Conservation (phyloP, 768 basidiomycete species). For the Tulasnella sp. region DNA sequence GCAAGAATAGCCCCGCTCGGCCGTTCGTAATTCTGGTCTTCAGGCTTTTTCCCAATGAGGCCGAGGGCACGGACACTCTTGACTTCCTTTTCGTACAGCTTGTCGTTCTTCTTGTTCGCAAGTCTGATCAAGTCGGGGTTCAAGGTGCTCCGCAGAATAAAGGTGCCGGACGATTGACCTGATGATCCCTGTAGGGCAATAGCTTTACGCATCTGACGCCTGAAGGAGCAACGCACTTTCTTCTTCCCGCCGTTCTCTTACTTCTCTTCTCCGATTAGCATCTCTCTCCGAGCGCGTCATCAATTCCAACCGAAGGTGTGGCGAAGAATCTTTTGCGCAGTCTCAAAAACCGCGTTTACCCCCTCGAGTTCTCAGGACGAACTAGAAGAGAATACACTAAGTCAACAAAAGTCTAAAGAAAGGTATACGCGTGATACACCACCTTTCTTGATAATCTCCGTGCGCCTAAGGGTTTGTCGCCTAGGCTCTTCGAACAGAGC, state of each 20-base stretch:
- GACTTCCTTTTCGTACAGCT: constrained; percentile 42
- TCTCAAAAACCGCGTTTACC: constrained; percentile 53
- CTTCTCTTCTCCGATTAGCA: constrained; percentile 33
- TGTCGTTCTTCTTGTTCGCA: constrained; percentile 45
- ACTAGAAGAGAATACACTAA: constrained; percentile 31
- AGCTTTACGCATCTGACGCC: background rate
- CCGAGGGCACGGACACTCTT: constrained; percentile 38
- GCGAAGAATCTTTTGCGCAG: constrained; percentile 57
- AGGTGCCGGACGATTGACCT: constrained; percentile 62
- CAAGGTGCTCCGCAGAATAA: constrained; percentile 72
- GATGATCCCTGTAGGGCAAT: constrained; percentile 36
- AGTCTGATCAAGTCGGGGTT: constrained; percentile 53
- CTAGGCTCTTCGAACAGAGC: constrained; percentile 75
- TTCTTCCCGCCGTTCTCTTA: constrained; percentile 30
- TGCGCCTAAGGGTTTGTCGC: constrained; percentile 56
- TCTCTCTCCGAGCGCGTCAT: constrained; percentile 52
- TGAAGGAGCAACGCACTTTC: constrained; percentile 38
- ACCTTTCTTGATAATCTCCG: constrained; percentile 85
- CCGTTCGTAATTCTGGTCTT: constrained; percentile 45
- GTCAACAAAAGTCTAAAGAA: background rate
- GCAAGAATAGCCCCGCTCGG: constrained; percentile 63
- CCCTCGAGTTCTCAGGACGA: constrained; percentile 41
- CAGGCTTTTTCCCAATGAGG: constrained; percentile 34
- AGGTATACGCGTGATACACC: background rate
- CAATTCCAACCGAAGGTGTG: constrained; percentile 69